A percentile compares a stretch with the other conserved stretches of the same genome.
Conservation (phyloP, 2,329 filamentous ascomycete genomes). For the Aspergillus tanneri region DNA sequence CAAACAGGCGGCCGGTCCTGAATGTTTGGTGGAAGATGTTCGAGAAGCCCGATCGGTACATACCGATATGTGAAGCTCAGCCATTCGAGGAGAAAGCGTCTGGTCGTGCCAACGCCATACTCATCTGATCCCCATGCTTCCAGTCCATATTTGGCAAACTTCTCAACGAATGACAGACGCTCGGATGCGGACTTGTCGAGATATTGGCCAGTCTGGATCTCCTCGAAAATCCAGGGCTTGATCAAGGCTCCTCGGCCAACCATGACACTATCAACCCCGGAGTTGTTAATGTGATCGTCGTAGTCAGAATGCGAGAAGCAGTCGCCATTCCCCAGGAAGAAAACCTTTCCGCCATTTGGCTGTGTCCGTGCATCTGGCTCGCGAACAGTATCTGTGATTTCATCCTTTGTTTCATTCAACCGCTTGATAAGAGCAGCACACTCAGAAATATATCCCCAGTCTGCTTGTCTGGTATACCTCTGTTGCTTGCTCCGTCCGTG, state of each 20-base stretch:
- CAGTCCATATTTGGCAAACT: conserved; percentile 85
- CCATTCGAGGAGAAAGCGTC: conserved; percentile 92
- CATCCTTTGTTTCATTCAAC: conserved; percentile 68
- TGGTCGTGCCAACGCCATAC: conserved; percentile 83
- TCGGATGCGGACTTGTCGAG: conserved; percentile 91
- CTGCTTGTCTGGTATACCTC: conserved; percentile 85
- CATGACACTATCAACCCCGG: conserved; percentile 91
- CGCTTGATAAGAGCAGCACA: conserved; percentile 80
- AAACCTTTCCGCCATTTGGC: conserved; percentile 70
- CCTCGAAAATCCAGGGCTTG: conserved; percentile 98
- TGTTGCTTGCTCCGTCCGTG: conserved; percentile 93
- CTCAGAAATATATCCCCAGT: conserved; percentile 93
- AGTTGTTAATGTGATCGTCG: conserved; percentile 70
- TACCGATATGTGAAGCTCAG: conserved; percentile 91
- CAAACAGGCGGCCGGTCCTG: conserved; percentile 88
- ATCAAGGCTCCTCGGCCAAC: conserved; percentile 92
- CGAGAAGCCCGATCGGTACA: conserved; percentile 82
- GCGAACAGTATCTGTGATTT: conserved; percentile 69
- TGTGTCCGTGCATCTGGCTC: conserved; percentile 75
- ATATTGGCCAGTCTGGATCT: conserved; percentile 88
- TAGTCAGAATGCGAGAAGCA: conserved; percentile 93
- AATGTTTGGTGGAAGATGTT: conserved; percentile 81
- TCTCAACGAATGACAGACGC: conserved; percentile 80
- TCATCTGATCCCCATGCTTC: conserved; percentile 97
- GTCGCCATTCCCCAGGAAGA: conserved; percentile 95